Conservation (phyloP, 257 asterid species). For the Salvia rosmarinus region DNA sequence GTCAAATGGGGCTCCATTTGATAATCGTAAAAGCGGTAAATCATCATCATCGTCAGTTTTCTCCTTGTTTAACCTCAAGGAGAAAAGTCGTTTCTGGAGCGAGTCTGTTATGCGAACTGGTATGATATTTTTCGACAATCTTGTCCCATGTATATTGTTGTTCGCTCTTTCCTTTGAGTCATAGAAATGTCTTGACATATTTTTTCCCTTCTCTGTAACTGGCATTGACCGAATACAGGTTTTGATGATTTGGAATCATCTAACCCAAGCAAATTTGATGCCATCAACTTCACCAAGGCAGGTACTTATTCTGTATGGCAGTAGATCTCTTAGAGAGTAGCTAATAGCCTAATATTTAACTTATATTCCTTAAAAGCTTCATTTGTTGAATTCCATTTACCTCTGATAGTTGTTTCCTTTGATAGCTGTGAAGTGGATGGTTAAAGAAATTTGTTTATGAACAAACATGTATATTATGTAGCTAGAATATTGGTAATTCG, state of each 20-base stretch:
- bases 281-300: constrained; percentile 93
- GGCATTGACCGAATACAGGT: constrained; percentile 47
- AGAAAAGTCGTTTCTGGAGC: constrained; percentile 93
- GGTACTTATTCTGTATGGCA: constrained; percentile 65
- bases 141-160: background rate
- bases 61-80: constrained; percentile 89
- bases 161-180: constrained; percentile 18
- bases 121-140: constrained; percentile 32
- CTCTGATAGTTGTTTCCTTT: constrained; percentile 15
- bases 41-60: constrained; percentile 69
- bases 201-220: constrained; percentile 6
- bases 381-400: constrained; percentile 10
- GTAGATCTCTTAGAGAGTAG: constrained; percentile 29
- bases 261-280: constrained; percentile 55
- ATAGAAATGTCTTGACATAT: background rate
- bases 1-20: constrained; percentile 64
- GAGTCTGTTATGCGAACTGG: constrained; percentile 90
- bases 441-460: background rate
- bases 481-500: background rate
- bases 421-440: background rate
- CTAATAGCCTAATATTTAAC: background rate
- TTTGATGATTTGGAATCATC: constrained; percentile 81
- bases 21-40: constrained; percentile 60
- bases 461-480: background rate
- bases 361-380: constrained; percentile 16